These are phyloP conservation scores for Clohesyomyces aquaticus DNA, from an alignment of 495 filamentous ascomycete species.

Conservation along the genomic window DNA sequence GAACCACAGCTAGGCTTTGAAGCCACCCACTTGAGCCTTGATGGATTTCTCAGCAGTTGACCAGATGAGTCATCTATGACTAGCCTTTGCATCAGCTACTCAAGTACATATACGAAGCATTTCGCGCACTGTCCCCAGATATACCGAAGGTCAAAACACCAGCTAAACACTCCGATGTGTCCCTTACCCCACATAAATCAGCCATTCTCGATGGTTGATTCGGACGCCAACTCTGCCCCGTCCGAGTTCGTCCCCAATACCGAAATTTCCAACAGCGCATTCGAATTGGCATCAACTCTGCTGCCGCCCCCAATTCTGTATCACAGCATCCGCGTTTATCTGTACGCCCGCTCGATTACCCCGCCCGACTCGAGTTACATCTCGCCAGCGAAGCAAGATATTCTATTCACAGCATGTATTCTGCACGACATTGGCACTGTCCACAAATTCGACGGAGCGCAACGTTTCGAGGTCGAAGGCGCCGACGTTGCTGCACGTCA, in stretches of 20 bases:
- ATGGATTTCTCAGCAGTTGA: too few relatives aligned
- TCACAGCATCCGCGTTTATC: constrained; percentile 54
- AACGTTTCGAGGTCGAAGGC: constrained; percentile 55
- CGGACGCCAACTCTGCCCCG: neutral
- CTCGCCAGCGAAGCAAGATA: constrained; percentile 8
- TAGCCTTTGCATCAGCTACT: too few relatives aligned
- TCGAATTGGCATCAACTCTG: constrained; percentile 16
- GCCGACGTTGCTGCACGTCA: constrained; percentile 49
- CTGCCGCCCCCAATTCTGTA: constrained; percentile 52
- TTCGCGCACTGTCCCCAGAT: too few relatives aligned
- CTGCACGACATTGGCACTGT: constrained; percentile 54
- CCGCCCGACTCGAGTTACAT: constrained; percentile 38
- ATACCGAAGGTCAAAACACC: too few relatives aligned
- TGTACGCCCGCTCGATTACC: constrained; percentile 47
- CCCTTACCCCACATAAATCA: neutral
- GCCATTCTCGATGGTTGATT: neutral
- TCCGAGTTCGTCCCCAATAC: neutral
- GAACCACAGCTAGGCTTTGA: too few relatives aligned
- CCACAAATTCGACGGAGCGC: constrained; percentile 43
- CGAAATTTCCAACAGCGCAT: constrained; percentile 8
- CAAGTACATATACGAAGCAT: too few relatives aligned
- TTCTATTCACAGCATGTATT: constrained; percentile 46
- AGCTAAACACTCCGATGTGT: neutral
- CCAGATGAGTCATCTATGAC: too few relatives aligned
- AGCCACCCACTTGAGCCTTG: too few relatives aligned